A percentile compares a stretch with the other conserved stretches of the same genome.
Evolutionary conservation across 2,329 filamentous ascomycete genomes (phyloP).

Genomic region (Scytalidium sp.): DNA sequence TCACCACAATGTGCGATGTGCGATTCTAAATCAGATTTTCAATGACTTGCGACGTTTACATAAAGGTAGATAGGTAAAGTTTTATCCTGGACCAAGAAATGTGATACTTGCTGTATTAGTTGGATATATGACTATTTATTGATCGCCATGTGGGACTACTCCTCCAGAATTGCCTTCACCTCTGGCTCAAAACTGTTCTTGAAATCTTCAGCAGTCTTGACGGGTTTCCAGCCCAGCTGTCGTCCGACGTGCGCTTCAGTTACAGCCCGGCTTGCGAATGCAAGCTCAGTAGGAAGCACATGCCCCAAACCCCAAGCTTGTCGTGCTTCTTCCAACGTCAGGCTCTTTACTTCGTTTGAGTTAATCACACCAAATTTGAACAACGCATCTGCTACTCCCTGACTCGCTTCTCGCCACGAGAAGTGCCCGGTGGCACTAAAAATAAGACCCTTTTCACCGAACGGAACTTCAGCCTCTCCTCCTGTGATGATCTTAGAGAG

Average conservation of each 20-base stretch:
- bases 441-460: constrained; percentile 34
- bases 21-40: too few relatives aligned
- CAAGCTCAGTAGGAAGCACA: constrained; percentile 28
- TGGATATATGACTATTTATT: too few relatives aligned
- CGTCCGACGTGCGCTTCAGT: constrained; percentile 1
- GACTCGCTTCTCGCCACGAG: constrained; percentile 34
- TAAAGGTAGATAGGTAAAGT: too few relatives aligned
- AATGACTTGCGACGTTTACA: too few relatives aligned
- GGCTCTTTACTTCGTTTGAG: constrained; percentile 18
- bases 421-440: constrained; percentile 37
- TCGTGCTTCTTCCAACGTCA: constrained; percentile 26
- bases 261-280: constrained; percentile 17
- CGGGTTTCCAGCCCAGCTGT: constrained; percentile 7
- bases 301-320: constrained; percentile 12
- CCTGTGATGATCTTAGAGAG: constrained; percentile 29
- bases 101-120: too few relatives aligned
- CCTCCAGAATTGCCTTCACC: not conserved
- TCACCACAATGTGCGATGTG: too few relatives aligned
- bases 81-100: too few relatives aligned
- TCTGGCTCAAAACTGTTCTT: constrained; percentile 9
- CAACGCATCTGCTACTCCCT: constrained; percentile 30
- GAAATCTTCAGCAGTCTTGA: constrained; percentile 8
- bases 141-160: too few relatives aligned
- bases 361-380: constrained; percentile 27
- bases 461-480: constrained; percentile 26